Evolutionary conservation across 768 basidiomycete genomes (phyloP).

Genomic region (Boletus edulis): DNA sequence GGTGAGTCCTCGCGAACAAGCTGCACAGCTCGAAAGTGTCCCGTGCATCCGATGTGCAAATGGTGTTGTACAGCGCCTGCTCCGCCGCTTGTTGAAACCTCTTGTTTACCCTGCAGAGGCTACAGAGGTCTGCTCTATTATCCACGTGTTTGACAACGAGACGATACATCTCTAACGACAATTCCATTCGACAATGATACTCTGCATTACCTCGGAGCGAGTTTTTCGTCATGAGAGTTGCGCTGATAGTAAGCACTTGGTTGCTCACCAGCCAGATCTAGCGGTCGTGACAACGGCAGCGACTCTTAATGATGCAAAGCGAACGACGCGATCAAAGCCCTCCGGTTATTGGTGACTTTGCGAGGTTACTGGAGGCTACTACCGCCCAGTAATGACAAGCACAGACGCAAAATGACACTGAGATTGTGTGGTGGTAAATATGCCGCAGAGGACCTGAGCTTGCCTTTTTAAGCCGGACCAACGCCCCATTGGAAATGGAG

Average conservation of each 20-base stretch:
- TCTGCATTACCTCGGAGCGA: constrained; percentile 34
- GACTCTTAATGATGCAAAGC: too few species aligned
- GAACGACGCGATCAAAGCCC: background rate
- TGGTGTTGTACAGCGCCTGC: constrained; percentile 56
- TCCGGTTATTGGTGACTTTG: background rate
- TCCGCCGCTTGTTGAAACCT: constrained; percentile 55
- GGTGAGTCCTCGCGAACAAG: constrained; percentile 43
- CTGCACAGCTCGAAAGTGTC: constrained; percentile 45
- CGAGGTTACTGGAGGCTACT: background rate
- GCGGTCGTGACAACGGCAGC: background rate
- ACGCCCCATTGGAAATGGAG: constrained; percentile 7
- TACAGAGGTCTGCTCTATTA: constrained; percentile 51
- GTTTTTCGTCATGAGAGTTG: background rate
- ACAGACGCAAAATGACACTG: background rate
- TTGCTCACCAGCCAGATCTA: constrained; percentile 10
- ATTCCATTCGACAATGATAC: constrained; percentile 46
- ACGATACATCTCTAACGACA: constrained; percentile 58
- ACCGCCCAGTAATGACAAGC: background rate
- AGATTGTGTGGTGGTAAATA: constrained; percentile 1
- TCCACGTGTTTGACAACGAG: constrained; percentile 53
- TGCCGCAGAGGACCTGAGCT: background rate
- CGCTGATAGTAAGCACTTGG: background rate
- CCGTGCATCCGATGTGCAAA: constrained; percentile 43
- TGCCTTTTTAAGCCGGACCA: constrained; percentile 15
- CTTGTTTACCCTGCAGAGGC: constrained; percentile 58